Conservation (phyloP, 306 rosid genomes). For the Canavalia ensiformis region DNA sequence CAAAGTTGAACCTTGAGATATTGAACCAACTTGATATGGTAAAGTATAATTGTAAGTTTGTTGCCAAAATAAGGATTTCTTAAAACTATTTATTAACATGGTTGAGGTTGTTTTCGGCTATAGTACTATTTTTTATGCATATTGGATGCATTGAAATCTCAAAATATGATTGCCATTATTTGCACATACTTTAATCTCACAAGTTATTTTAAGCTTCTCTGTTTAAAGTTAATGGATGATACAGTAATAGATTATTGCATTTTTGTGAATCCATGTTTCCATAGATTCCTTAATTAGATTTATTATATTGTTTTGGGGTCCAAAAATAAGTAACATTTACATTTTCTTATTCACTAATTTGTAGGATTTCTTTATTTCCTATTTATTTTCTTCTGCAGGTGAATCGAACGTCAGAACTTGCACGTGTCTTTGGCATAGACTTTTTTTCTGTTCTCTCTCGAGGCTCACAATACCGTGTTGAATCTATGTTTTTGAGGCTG, state of each 20-base stretch:
- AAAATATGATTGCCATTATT: constrained; percentile 33
- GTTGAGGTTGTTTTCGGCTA: constrained; percentile 25
- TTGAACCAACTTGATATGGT: constrained; percentile 90
- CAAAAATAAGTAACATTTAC: constrained; percentile 24
- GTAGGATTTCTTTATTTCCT: constrained; percentile 35
- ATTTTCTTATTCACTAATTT: constrained; percentile 30
- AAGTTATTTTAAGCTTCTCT: constrained; percentile 40
- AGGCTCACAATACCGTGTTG: constrained; percentile 97
- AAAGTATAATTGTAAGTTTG: constrained; percentile 46
- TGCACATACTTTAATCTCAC: constrained; percentile 40
- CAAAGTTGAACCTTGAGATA: constrained; percentile 85
- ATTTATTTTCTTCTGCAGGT: constrained; percentile 67
- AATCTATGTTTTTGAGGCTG: constrained; percentile 93
- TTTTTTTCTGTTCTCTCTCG: constrained; percentile 97
- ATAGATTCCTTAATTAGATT: constrained; percentile 45
- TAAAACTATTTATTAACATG: neutral
- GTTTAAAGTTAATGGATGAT: constrained; percentile 33
- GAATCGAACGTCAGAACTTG: constrained; percentile 95
- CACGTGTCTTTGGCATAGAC: constrained; percentile 97
- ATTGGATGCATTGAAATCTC: constrained; percentile 45
- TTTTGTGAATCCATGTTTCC: constrained; percentile 36
- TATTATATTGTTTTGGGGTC: constrained; percentile 20
- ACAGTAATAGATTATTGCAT: constrained; percentile 8
- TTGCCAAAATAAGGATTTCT: constrained; percentile 30
- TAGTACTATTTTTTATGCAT: constrained; percentile 19